Conservation (phyloP, 2,329 filamentous ascomycete genomes). For the Penicillium rolfsii region DNA sequence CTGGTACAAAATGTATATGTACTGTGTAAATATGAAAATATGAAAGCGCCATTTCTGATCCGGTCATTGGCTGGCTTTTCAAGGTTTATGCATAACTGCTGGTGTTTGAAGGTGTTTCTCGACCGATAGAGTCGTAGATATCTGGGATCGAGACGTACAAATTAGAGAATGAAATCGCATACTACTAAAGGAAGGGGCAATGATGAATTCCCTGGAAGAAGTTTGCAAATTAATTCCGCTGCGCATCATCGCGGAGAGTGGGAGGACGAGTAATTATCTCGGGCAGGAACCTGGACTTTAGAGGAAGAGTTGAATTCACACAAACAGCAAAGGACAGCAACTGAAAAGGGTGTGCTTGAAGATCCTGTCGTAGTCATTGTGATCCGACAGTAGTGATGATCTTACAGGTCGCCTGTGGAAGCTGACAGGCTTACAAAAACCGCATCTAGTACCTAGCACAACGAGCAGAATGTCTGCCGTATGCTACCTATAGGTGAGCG, state of each 20-base stretch:
- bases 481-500: too few species aligned
- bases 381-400: too few species aligned
- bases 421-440: too few species aligned
- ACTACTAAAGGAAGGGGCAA: background rate
- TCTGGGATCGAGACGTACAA: background rate
- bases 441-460: background rate
- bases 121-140: background rate
- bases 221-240: background rate
- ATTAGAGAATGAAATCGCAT: background rate
- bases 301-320: background rate
- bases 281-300: background rate
- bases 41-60: background rate
- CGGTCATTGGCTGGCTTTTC: background rate
- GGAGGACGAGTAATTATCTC: background rate
- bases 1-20: background rate
- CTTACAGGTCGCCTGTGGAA: too few species aligned
- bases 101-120: background rate
- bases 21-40: too few species aligned
- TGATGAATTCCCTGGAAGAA: background rate
- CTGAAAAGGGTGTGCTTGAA: too few species aligned
- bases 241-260: background rate
- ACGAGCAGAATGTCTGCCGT: background rate
- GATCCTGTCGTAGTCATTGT: too few species aligned
- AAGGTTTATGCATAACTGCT: background rate
- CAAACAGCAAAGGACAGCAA: too few species aligned